phyloP scores from a whole-genome alignment of 495 filamentous ascomycete genomes.

The Hypoxylon lienhwacheense region DNA sequence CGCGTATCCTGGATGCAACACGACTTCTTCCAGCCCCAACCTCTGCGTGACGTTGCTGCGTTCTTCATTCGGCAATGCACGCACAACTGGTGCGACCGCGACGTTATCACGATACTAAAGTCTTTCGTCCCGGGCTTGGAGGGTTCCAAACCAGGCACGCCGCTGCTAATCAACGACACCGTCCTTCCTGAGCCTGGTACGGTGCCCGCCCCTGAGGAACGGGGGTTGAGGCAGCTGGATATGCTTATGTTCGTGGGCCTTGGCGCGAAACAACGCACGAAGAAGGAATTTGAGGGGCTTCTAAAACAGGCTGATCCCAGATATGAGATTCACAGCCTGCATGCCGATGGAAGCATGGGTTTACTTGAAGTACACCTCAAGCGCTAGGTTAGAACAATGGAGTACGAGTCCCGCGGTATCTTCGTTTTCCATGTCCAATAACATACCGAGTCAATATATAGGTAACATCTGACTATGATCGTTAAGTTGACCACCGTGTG shows the following conservation, averaged over 20 bases:
- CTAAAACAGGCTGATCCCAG: neutral
- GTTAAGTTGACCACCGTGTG: too few relatives aligned
- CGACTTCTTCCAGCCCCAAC: slow-evolving; percentile 43
- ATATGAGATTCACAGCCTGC: neutral
- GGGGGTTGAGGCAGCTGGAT: slow-evolving; percentile 27
- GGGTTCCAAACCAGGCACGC: slow-evolving; percentile 25
- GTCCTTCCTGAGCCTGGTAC: slow-evolving; percentile 33
- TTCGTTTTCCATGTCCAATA: too few relatives aligned
- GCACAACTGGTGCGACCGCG: slow-evolving; percentile 39
- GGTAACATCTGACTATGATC: too few relatives aligned
- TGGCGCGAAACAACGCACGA: slow-evolving; percentile 37
- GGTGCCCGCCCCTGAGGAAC: slow-evolving; percentile 11
- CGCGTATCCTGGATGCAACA: slow-evolving; percentile 23
- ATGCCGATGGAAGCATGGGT: neutral
- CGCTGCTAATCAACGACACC: slow-evolving; percentile 42
- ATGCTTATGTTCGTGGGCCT: slow-evolving; percentile 37
- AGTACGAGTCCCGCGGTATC: too few relatives aligned
- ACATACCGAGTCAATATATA: too few relatives aligned
- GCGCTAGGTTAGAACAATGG: too few relatives aligned
- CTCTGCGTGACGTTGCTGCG: slow-evolving; percentile 18
- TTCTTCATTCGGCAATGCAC: slow-evolving; percentile 39
- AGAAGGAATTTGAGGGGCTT: slow-evolving; percentile 20
- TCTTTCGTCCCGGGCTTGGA: slow-evolving; percentile 36
- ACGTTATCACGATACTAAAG: slow-evolving; percentile 37
- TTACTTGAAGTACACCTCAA: neutral